Conservation (phyloP, 164 flowering plant species). For the Annona cherimola region DNA sequence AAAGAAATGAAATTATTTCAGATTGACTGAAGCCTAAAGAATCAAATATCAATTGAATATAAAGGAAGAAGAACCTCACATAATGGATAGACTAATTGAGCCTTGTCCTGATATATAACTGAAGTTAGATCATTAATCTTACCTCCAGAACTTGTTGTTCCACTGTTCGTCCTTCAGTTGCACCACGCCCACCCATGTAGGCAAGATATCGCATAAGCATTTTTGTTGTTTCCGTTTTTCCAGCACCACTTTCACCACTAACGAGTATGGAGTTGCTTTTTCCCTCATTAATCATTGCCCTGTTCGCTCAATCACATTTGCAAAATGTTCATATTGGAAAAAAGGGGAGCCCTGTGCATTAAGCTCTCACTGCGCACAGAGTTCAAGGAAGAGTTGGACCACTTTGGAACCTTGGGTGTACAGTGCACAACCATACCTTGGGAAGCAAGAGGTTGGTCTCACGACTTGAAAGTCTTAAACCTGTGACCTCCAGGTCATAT, state of each 20-base stretch:
- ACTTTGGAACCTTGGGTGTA: too few species aligned
- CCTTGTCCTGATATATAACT: not conserved
- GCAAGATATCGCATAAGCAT: conserved; percentile 93
- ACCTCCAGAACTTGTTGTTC: conserved; percentile 86
- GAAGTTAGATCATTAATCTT: conserved; percentile 24
- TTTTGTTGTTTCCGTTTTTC: conserved; percentile 90
- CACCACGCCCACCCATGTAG: conserved; percentile 62
- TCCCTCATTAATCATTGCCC: conserved; percentile 77
- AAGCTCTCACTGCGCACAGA: too few species aligned
- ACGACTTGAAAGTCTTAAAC: too few species aligned
- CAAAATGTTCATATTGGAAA: not conserved
- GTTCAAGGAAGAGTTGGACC: too few species aligned
- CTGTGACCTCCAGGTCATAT: too few species aligned
- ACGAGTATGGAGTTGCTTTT: conserved; percentile 72
- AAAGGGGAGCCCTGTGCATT: too few species aligned
- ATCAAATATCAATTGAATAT: not conserved
- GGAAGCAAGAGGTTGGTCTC: too few species aligned
- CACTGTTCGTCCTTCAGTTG: conserved; percentile 64
- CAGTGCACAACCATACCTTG: too few species aligned
- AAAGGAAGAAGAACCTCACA: not conserved
- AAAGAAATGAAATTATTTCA: conserved; percentile 11
- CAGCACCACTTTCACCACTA: conserved; percentile 93
- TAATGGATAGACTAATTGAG: not conserved
- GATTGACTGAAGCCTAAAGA: not conserved
- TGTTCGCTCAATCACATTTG: conserved; percentile 21